Base-by-base conservation (phyloP, 2,329 filamentous ascomycete species). In the Pyrenophora graminea region DNA sequence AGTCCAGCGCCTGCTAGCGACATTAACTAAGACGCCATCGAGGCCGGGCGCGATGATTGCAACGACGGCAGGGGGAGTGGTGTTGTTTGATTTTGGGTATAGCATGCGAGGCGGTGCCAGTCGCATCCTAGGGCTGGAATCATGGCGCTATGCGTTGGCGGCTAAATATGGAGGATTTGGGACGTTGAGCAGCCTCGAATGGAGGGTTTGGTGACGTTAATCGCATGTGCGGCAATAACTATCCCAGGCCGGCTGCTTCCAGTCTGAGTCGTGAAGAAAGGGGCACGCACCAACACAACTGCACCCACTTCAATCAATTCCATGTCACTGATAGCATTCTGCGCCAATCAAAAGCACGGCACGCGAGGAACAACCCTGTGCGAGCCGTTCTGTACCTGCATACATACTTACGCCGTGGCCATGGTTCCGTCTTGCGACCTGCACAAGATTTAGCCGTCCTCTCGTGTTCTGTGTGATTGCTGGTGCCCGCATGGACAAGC, bases 361-460 rank as follows among this genome's bases (percentile, higher is more conserved):
- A 39, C 43, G 15, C 39, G 51, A 55, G 48, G 39, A 27, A 40
- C 27, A 18, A 30, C 48, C 48, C 31, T 38, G 53, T 51, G 48
- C 46, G 44, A 46, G 47, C 56, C 57, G 39, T 52, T 51, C 40
- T 53, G 62, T 65, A 62, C 62, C 62, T 65, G 61, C 62, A 59
- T 65, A 34, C 15, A 15, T 15, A 15, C 15, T 15, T 15, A 15
- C 45, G 52, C 55, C 49, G 52, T 37, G 56, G 37, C 50, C 52
- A 56, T 58, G 52, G 55, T 55, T 58, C 48, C 47, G 52, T 45
- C 44, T 58, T 45, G 55, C 47, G 47, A 53, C 51, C 34, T 53
- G 54, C 54, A 55, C 53, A 56, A 53, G 38, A 56, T 53, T 58
- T 41, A 55, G 58, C 54, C 56, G 53, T 59, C 60, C 52, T 52